Conservation (phyloP, 1,284 basidiomycete genomes). For the Phenoliferia sp. region DNA sequence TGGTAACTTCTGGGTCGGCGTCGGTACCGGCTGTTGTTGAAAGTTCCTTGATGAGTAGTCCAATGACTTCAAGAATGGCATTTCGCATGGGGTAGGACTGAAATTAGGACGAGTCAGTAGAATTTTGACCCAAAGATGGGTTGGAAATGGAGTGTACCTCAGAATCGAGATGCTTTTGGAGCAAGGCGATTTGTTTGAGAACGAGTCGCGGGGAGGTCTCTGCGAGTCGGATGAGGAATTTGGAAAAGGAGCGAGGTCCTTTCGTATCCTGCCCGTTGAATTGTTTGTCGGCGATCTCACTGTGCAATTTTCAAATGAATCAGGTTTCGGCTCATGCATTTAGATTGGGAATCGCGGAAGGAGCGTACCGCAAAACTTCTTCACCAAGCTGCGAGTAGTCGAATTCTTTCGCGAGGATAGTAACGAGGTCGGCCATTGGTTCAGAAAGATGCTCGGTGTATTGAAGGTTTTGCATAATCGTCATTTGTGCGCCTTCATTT, state of each 20-base stretch:
- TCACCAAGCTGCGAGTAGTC: conserved; percentile 86
- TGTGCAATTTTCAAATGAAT: conserved; percentile 27
- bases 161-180: conserved; percentile 82
- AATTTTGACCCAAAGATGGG: not conserved
- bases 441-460: conserved; percentile 93
- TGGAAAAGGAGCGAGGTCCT: conserved; percentile 76
- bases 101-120: not conserved
- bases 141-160: conserved; percentile 57
- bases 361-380: conserved; percentile 64
- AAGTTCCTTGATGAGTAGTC: conserved; percentile 71
- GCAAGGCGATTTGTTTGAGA: conserved; percentile 80
- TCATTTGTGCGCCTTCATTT: conserved; percentile 62
- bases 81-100: conserved; percentile 94
- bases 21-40: conserved; percentile 41
- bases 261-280: conserved; percentile 83
- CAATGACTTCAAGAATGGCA: conserved; percentile 81
- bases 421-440: conserved; percentile 85
- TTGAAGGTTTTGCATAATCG: conserved; percentile 84
- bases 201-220: conserved; percentile 81
- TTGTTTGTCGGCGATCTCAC: conserved; percentile 71
- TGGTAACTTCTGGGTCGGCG: conserved; percentile 56
- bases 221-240: conserved; percentile 76
- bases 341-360: not conserved
- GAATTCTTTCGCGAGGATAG: conserved; percentile 74
- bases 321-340: conserved; percentile 18